These are phyloP conservation scores for Apiotrichum akiyoshidainum DNA, from an alignment of 1,284 basidiomycete genomes.

Conservation along the genomic window DNA sequence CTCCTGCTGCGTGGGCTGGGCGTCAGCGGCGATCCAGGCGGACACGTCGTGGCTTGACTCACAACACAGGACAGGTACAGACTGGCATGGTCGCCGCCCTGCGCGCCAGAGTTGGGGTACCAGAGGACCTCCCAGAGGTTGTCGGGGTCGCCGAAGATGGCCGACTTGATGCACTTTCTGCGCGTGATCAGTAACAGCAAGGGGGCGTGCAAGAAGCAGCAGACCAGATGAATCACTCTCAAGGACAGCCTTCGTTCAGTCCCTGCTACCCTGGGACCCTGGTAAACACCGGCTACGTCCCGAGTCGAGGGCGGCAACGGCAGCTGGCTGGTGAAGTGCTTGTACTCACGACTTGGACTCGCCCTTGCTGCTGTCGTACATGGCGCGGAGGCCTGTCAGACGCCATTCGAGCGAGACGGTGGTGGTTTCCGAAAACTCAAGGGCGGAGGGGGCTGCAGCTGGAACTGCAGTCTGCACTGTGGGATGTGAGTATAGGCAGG, in stretches of 20 bases:
- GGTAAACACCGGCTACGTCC: too few relatives aligned
- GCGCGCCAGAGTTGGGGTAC: slow-evolving; percentile 72
- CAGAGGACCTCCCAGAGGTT: slow-evolving; percentile 63
- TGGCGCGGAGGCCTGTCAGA: slow-evolving; percentile 61
- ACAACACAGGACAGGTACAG: slow-evolving; percentile 78
- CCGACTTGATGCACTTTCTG: slow-evolving; percentile 51
- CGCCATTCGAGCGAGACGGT: slow-evolving; percentile 73
- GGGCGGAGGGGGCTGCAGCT: slow-evolving; percentile 4
- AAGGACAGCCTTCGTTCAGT: too few relatives aligned
- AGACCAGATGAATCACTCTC: not conserved
- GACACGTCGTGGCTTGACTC: slow-evolving; percentile 31
- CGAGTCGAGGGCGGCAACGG: too few relatives aligned
- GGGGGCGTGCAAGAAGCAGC: not conserved
- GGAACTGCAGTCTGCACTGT: slow-evolving; percentile 1
- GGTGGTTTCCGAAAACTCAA: slow-evolving; percentile 57
- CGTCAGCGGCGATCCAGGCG: not conserved
- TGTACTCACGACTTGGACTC: slow-evolving; percentile 46
- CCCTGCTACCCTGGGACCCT: too few relatives aligned
- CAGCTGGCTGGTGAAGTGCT: not conserved
- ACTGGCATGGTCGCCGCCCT: slow-evolving; percentile 60
- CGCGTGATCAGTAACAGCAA: not conserved
- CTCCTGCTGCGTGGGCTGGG: slow-evolving; percentile 67
- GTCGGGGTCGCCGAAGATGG: slow-evolving; percentile 50
- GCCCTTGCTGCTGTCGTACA: slow-evolving; percentile 65
- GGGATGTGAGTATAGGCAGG: not conserved